phyloP scores from a whole-genome alignment of 2,329 filamentous ascomycete genomes.

The Aspergillus thermomutatus region DNA sequence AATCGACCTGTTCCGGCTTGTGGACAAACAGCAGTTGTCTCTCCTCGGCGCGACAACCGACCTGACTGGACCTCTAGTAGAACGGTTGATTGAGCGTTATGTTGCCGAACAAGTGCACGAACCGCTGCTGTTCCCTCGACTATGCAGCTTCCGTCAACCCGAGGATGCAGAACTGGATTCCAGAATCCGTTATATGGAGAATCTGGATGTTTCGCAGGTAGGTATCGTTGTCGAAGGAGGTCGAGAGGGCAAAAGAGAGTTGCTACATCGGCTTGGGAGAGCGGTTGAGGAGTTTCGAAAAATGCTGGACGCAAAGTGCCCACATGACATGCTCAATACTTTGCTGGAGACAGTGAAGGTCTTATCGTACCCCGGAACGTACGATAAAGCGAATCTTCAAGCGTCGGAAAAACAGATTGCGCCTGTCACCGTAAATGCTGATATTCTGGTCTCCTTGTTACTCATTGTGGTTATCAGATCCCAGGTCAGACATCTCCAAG shows the following conservation, averaged over 20 bases:
- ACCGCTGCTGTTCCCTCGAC: conserved; percentile 72
- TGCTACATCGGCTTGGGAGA: conserved; percentile 70
- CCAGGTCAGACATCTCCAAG: conserved; percentile 81
- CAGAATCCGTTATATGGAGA: conserved; percentile 89
- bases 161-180: conserved; percentile 87
- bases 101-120: conserved; percentile 91
- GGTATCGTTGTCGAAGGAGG: conserved; percentile 83
- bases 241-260: conserved; percentile 71
- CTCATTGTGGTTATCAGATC: conserved; percentile 90
- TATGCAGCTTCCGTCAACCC: conserved; percentile 71
- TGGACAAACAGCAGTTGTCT: conserved; percentile 93
- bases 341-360: conserved; percentile 78
- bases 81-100: conserved; percentile 91
- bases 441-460: conserved; percentile 86
- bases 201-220: conserved; percentile 90
- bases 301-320: conserved; percentile 71
- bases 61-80: conserved; percentile 84
- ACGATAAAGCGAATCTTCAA: conserved; percentile 38
- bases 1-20: conserved; percentile 91
- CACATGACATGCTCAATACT: conserved; percentile 84
- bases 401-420: conserved; percentile 52
- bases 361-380: conserved; percentile 63
- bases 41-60: conserved; percentile 89
- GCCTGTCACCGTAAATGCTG: conserved; percentile 71
- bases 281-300: conserved; percentile 88